Conservation (phyloP, 768 basidiomycete genomes). For the Cystobasidium tubakii region DNA sequence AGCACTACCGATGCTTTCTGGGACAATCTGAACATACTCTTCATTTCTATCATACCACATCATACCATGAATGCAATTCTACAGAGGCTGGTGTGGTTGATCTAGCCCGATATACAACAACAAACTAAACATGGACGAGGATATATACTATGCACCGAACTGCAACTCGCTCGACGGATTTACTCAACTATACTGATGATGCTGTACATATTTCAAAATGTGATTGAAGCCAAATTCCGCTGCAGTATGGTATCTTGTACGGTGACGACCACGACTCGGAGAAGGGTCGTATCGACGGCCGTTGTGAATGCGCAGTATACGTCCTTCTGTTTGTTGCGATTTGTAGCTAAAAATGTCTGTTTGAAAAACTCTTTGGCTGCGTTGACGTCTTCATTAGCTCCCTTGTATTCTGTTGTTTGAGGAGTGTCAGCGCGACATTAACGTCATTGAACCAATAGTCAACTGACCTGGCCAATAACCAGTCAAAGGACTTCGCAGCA, state of each 20-base stretch:
- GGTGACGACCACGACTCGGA: constrained; percentile 43
- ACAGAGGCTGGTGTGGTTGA: too few relatives aligned
- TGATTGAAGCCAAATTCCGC: constrained; percentile 22
- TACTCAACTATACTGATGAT: too few relatives aligned
- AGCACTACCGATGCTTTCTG: too few relatives aligned
- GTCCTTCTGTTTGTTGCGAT: constrained; percentile 63
- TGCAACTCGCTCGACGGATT: too few relatives aligned
- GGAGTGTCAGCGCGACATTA: too few relatives aligned
- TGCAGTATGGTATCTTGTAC: constrained; percentile 32
- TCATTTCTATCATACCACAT: too few relatives aligned
- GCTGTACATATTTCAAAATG: background rate
- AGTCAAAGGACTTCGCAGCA: constrained; percentile 55
- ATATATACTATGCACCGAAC: too few relatives aligned
- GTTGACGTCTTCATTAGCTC: constrained; percentile 78
- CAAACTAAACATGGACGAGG: too few relatives aligned
- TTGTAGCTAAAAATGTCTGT: constrained; percentile 77
- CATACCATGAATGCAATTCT: too few relatives aligned
- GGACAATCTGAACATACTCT: too few relatives aligned
- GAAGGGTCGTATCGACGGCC: constrained; percentile 44
- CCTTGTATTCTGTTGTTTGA: constrained; percentile 42
- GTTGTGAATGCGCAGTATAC: constrained; percentile 41
- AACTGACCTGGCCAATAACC: constrained; percentile 50
- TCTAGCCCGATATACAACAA: too few relatives aligned
- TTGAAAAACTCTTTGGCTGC: constrained; percentile 74
- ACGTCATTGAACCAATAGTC: too few relatives aligned